Evolutionary conservation across 352 stramenopile genomes (phyloP), one percentile per base, ranked within the genome.

Genomic region (Pelagophyceae sp.): DNA sequence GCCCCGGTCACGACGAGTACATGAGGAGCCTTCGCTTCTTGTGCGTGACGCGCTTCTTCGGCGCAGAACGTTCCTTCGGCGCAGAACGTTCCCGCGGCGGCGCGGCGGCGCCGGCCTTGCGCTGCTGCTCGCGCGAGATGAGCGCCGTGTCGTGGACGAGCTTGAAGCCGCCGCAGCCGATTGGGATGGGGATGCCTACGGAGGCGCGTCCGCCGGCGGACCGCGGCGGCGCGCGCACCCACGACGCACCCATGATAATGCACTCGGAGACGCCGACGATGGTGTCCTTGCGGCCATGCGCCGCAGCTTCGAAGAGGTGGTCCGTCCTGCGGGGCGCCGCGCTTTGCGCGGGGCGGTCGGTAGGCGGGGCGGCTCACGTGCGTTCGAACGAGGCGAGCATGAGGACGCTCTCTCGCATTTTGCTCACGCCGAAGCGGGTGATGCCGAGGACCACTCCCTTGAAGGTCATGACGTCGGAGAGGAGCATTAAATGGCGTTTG

Each of bases 201-300:
- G n/a, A n/a, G n/a, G n/a, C n/a, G n/a, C n/a, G n/a, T n/a, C n/a
- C n/a, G n/a, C n/a, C n/a, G n/a, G n/a, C n/a, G n/a, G n/a, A n/a
- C n/a, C n/a, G n/a, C n/a, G n/a, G n/a, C n/a, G n/a, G n/a, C n/a
- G n/a, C n/a, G n/a, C n/a, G n/a, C n/a, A n/a, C n/a, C n/a, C n/a
- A n/a, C n/a, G n/a, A n/a, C n/a, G n/a, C n/a, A n/a, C n/a, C n/a
- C 95, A 99, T 99, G 84, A 99, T 99, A 82, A 99, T 99, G 79
- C 96, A 99, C 86, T 99, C 88, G 78, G 92, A 97, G 71, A 99
- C 96, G 50, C 96, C 97, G 35, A 98, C 94, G 83, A 99, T 99
- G 29, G 93, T 90, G 81, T 99, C 97, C 72, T 91, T 96, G 76
- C 95, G 89, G 38, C 91, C 96, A 85, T 99, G 96, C 27, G 98